Base-by-base conservation (phyloP, 163 green algal species). In the Chloromonas sp. region DNA sequence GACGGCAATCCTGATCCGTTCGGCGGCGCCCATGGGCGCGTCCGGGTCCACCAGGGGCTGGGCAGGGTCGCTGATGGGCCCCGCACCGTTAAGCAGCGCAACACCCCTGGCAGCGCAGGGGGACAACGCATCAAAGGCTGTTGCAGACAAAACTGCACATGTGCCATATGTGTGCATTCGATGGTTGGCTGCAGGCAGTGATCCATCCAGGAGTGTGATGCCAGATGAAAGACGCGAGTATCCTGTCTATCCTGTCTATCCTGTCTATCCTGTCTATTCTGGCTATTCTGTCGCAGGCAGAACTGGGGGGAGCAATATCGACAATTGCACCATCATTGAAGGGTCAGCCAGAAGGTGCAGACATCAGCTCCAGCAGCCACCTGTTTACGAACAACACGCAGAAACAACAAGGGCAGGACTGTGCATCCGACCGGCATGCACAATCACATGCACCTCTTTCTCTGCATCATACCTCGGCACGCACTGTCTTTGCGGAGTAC, bases 61-160 rank as follows among this genome's bases (percentile, higher is more conserved):
- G 14, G 70, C 71, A 14, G 86, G 60, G 70, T 94, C 90, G 36
- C 93, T 88, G 86, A 97, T 94, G 1, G 90, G 86, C 0, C 94
- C 94, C 0, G 94, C 94, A 3, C 87, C 91, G 77, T 97, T 97
- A 5, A 97, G 87, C 79, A 97, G 87, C 57, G 93, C 93, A 14
- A 97, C 88, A 0, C 89, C 91, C 13, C 77, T 81, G 71, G 2
- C 58, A 78, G 58, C 3, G 36, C 78, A 82, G 13, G 36, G 74
- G 13, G 2, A 81, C 66, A 76, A 11, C 66, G 8, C 66, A 76
- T 76, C 8, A 76, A 11, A 11, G 11, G 8, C 66, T 76, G 66
- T 36, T 74, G 66, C 66, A 74, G 5, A 74, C 66, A 74, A 5
- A 74, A 36, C 36, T 36, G 36, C 36, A 36, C 36, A 36, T 36